Percentiles rank a stretch among this genome's conserved stretches.
Conservation (phyloP, 441 rosid genomes). For the Breynia disticha region DNA sequence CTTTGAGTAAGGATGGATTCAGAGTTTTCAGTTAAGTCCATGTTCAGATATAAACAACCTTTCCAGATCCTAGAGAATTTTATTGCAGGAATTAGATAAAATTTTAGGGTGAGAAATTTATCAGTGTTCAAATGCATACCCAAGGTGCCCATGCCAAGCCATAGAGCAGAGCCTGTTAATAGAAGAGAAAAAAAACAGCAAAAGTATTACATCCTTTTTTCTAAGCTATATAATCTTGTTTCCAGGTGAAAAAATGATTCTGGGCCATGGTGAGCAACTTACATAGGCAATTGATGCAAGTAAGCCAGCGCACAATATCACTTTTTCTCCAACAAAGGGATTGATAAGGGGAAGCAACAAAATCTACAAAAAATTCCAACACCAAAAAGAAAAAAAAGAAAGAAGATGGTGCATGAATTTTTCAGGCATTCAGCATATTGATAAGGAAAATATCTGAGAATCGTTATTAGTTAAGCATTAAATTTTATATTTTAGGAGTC, state of each 20-base stretch:
- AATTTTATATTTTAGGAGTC: too few species aligned
- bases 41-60: too few species aligned
- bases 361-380: slow-evolving; percentile 19
- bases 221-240: not conserved
- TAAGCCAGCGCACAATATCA: slow-evolving; percentile 33
- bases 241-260: not conserved
- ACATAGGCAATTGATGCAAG: slow-evolving; percentile 51
- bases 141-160: slow-evolving; percentile 54
- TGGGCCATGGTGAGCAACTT: slow-evolving; percentile 15
- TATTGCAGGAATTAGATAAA: too few species aligned
- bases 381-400: not conserved
- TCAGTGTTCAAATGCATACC: slow-evolving; percentile 22
- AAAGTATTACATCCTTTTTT: not conserved
- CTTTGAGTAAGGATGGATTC: too few species aligned
- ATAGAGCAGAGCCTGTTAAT: slow-evolving; percentile 34
- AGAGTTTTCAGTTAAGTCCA: too few species aligned
- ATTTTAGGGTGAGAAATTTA: not conserved
- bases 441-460: too few species aligned
- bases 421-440: too few species aligned
- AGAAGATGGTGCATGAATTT: not conserved
- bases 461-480: too few species aligned
- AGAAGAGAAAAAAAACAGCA: not conserved
- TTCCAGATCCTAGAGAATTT: too few species aligned
- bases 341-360: slow-evolving; percentile 44
- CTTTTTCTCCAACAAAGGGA: slow-evolving; percentile 46